phyloP scores from a whole-genome alignment of 129 eudicot genomes.

The Chrysanthemum lavandulifolium region DNA sequence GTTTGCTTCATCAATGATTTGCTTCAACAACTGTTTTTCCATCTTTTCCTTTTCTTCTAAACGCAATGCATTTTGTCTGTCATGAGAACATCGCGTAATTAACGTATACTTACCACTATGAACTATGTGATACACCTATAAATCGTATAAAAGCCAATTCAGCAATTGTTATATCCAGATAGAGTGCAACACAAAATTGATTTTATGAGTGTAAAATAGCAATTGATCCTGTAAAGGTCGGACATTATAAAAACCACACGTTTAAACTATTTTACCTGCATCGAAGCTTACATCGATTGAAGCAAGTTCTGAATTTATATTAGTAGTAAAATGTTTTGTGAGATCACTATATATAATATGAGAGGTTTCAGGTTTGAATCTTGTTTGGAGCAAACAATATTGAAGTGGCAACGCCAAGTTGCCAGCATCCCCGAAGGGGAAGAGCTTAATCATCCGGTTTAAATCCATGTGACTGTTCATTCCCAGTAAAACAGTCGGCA shows the following conservation, averaged over 20 bases:
- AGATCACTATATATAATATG: too few species aligned
- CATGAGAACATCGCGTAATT: neutral
- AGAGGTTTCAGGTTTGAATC: too few species aligned
- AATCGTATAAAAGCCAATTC: too few species aligned
- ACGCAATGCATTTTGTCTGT: constrained; percentile 55
- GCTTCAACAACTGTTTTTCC: constrained; percentile 55
- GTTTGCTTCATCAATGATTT: constrained; percentile 58
- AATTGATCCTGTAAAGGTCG: constrained; percentile 4
- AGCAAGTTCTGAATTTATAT: neutral
- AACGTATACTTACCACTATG: neutral
- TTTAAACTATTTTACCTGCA: neutral
- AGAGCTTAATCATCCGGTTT: too few species aligned
- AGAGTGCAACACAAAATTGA: neutral
- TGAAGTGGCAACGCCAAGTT: too few species aligned
- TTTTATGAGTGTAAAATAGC: neutral
- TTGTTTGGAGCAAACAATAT: too few species aligned
- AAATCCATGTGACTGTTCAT: too few species aligned
- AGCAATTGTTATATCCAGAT: neutral
- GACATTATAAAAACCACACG: too few species aligned
- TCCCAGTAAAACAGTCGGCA: too few species aligned
- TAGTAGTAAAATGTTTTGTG: too few species aligned
- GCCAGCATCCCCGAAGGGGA: too few species aligned
- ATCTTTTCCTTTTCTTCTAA: constrained; percentile 71
- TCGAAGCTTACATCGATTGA: neutral
- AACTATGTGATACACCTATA: too few species aligned